Conservation (phyloP, 2,329 filamentous ascomycete genomes). For the Fusarium chuoi region DNA sequence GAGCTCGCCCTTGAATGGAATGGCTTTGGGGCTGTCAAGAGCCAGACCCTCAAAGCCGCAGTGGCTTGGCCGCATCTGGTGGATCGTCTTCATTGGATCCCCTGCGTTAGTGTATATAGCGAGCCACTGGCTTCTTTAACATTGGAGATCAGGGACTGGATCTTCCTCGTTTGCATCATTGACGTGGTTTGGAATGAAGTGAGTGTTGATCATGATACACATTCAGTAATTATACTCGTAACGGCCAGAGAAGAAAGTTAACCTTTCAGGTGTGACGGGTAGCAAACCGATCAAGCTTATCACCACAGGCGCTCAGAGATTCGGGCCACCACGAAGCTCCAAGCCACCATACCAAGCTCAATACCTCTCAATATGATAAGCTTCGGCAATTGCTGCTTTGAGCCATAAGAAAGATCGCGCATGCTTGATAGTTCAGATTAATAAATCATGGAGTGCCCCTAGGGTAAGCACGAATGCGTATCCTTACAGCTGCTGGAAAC, state of each 20-base stretch:
- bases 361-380: background rate
- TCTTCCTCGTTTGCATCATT: background rate
- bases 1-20: conserved; percentile 17
- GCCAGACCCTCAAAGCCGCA: conserved; percentile 31
- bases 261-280: background rate
- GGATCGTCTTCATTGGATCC: conserved; percentile 1
- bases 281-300: background rate
- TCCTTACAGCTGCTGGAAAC: background rate
- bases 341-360: background rate
- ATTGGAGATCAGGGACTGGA: background rate
- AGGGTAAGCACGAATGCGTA: background rate
- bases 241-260: background rate
- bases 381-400: background rate
- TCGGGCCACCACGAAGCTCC: background rate
- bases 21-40: background rate
- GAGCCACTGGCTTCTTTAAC: conserved; percentile 17
- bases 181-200: background rate
- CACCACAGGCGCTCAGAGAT: background rate
- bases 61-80: conserved; percentile 35
- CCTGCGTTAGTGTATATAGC: conserved; percentile 16
- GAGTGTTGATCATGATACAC: background rate
- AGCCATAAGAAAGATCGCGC: background rate
- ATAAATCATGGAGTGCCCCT: no score
- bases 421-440: background rate
- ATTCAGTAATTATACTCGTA: background rate